Conservation (phyloP, 805 yeast genomes). For the Grigorovia yakushimaensis region DNA sequence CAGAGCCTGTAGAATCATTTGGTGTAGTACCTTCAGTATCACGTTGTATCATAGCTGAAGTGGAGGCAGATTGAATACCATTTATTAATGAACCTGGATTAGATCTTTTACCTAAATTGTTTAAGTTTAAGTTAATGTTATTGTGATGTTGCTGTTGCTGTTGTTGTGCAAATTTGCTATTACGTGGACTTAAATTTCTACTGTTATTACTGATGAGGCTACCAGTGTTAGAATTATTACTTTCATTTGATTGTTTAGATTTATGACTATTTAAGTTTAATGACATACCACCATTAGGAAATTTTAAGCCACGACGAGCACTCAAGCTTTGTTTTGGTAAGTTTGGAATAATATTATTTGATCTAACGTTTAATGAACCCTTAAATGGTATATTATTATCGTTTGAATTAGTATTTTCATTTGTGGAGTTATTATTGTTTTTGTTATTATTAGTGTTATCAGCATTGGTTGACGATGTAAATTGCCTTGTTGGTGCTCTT, state of each 20-base stretch:
- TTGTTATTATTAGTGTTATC: neutral
- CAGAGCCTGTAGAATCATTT: constrained; percentile 7
- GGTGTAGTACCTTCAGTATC: constrained; percentile 25
- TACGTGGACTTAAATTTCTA: neutral
- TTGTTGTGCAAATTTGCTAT: neutral
- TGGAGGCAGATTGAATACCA: constrained; percentile 27
- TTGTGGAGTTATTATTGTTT: neutral
- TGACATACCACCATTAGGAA: constrained; percentile 37
- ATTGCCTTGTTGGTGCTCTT: constrained; percentile 23
- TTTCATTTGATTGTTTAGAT: neutral
- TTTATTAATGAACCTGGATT: constrained; percentile 24
- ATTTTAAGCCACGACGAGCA: constrained; percentile 74
- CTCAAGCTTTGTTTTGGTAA: constrained; percentile 64
- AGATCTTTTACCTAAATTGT: constrained; percentile 16
- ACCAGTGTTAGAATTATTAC: neutral
- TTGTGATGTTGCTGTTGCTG: neutral
- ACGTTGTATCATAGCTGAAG: constrained; percentile 21
- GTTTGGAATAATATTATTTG: constrained; percentile 1
- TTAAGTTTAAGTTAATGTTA: constrained; percentile 2
- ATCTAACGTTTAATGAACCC: neutral
- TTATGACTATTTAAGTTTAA: constrained; percentile 8
- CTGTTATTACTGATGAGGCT: neutral
- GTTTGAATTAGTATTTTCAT: neutral
- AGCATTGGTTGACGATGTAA: neutral
- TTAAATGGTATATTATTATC: neutral